These are phyloP conservation scores for Elsinoe fawcettii DNA, from an alignment of 2,329 filamentous ascomycete genomes.

Conservation along the genomic window DNA sequence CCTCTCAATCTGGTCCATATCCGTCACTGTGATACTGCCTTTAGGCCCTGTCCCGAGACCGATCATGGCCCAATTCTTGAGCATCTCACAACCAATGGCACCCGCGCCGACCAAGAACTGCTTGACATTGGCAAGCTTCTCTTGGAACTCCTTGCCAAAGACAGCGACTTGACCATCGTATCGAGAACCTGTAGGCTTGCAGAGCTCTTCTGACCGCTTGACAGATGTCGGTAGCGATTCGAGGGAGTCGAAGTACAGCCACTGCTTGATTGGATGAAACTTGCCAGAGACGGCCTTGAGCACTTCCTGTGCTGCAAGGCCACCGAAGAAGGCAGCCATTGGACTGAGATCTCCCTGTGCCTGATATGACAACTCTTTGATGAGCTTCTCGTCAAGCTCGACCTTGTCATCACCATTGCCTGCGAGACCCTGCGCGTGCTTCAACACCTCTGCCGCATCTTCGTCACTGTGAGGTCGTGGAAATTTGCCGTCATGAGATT, in stretches of 20 bases:
- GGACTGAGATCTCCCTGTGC: conserved; percentile 83
- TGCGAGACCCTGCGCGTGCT: conserved; percentile 66
- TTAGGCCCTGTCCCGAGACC: conserved; percentile 81
- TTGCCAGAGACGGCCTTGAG: conserved; percentile 97
- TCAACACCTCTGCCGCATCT: conserved; percentile 72
- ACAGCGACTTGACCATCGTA: conserved; percentile 98
- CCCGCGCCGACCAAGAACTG: conserved; percentile 94
- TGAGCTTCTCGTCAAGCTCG: conserved; percentile 84
- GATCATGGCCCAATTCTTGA: conserved; percentile 99
- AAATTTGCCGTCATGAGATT: conserved; percentile 60
- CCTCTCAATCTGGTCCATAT: conserved; percentile 98
- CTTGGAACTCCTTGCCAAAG: conserved; percentile 86
- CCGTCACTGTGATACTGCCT: conserved; percentile 85
- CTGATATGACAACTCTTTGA: conserved; percentile 91
- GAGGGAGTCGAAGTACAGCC: conserved; percentile 96
- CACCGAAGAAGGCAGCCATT: conserved; percentile 92
- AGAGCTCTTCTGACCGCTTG: conserved; percentile 73
- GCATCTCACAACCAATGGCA: conserved; percentile 96
- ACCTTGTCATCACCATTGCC: conserved; percentile 59
- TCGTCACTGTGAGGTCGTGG: conserved; percentile 77
- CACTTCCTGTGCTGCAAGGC: conserved; percentile 86
- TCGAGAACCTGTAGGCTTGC: conserved; percentile 73
- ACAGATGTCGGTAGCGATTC: conserved; percentile 77
- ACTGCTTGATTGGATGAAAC: conserved; percentile 91
- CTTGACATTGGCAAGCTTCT: conserved; percentile 82